These are phyloP conservation scores for Arthrobotrys pseudoclavata DNA, from an alignment of 2,329 filamentous ascomycete species.

Conservation along the genomic window DNA sequence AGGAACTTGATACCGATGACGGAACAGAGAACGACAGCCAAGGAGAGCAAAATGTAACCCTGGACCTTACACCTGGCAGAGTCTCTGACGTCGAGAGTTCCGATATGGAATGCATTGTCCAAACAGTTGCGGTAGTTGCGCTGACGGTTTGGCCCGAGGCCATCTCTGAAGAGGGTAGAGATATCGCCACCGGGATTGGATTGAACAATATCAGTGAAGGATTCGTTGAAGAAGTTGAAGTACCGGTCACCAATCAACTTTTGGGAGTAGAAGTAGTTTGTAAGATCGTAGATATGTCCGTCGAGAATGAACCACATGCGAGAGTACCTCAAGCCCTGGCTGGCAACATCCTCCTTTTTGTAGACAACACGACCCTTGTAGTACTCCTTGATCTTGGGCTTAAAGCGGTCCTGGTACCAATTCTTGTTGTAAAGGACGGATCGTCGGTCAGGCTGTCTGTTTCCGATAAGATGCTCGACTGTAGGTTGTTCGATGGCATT, in stretches of 20 bases:
- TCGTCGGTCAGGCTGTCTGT: conserved; percentile 70
- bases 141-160: conserved; percentile 69
- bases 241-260: conserved; percentile 62
- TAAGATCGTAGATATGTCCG: conserved; percentile 85
- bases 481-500: conserved; percentile 67
- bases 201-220: conserved; percentile 77
- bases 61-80: conserved; percentile 83
- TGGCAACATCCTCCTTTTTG: conserved; percentile 72
- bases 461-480: conserved; percentile 80
- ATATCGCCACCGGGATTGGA: conserved; percentile 85
- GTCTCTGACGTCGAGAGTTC: conserved; percentile 86
- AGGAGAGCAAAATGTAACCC: conserved; percentile 88
- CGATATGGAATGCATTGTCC: conserved; percentile 84
- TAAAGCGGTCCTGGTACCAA: conserved; percentile 84
- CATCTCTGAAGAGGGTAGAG: conserved; percentile 74
- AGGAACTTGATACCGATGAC: conserved; percentile 92
- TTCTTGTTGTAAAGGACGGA: conserved; percentile 74
- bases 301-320: conserved; percentile 86
- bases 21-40: conserved; percentile 83
- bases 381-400: conserved; percentile 84
- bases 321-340: conserved; percentile 76
- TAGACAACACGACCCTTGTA: conserved; percentile 90
- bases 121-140: conserved; percentile 82
- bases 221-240: conserved; percentile 80
- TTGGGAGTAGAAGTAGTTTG: conserved; percentile 81